Evolutionary conservation across 495 filamentous ascomycete genomes (phyloP), one percentile per base, ranked within the genome.

Genomic region (Aspergillus saccharolyticus): DNA sequence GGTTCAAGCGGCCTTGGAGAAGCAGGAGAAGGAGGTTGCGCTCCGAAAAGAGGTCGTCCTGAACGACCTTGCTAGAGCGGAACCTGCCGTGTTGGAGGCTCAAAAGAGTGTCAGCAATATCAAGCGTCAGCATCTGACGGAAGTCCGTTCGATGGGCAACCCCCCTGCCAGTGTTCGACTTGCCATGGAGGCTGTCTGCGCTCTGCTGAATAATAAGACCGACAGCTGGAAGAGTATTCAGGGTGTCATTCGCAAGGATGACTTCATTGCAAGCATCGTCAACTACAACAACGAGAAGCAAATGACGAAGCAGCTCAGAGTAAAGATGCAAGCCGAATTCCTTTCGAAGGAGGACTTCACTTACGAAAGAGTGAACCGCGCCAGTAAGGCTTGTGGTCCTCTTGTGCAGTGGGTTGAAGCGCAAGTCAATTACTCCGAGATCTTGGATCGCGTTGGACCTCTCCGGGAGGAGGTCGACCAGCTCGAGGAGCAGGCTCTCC

Each of bases 201-300:
- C 90, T 2, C 73, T 97, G 42, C 82, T 99, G 47, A 93, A 93
- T 15, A 91, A 97, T 72, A 95, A 88, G 73, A 85, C 89, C 56
- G 84, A 83, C 56, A 88, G 85, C 64, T 99, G 94, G 94, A 93
- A 89, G 74, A 84, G 83, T 42, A 91, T 97, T 50, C 88, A 91
- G 70, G 87, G 80, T 44, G 86, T 97, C 57, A 83, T 97, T 25
- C 87, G 94, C 56, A 82, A 84, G 24, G 94, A 97, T 67, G 91
- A 96, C 63, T 99, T 99, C 74, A 97, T 99, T 75, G 89, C 91
- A 22, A 96, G 89, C 73, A 97, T 99, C 66, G 88, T 97, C 70
- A 91, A 89, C 67, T 99, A 96, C 69, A 89, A 97, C 76, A 99
- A 96, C 64, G 90, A 96, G 76, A 85, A 74, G 63, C 88, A 96